phyloP scores from a whole-genome alignment of 2,329 filamentous ascomycete species.

The Neoscytalidium dimidiatum region DNA sequence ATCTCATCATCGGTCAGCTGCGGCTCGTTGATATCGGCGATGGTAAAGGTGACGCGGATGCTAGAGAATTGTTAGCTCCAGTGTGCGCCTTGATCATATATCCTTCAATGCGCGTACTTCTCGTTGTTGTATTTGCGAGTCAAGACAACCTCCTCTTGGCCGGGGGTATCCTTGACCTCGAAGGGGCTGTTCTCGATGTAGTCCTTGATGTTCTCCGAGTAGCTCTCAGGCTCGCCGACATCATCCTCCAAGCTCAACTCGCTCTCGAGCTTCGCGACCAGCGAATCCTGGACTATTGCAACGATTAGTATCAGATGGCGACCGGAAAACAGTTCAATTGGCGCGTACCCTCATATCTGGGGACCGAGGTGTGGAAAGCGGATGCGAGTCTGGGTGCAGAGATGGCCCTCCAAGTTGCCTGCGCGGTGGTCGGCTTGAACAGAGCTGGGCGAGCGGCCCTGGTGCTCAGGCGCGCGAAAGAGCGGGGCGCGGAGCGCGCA shows the following conservation, averaged over 20 bases:
- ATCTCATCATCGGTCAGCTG: constrained; percentile 52
- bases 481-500: constrained; percentile 47
- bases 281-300: constrained; percentile 65
- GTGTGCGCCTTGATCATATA: too few relatives aligned
- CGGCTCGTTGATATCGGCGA: constrained; percentile 71
- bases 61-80: constrained; percentile 40
- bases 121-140: constrained; percentile 84
- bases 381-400: constrained; percentile 36
- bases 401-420: constrained; percentile 36
- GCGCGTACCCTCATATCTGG: constrained; percentile 31
- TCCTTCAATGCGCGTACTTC: constrained; percentile 63
- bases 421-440: constrained; percentile 35
- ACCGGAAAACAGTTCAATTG: constrained; percentile 22
- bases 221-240: constrained; percentile 59
- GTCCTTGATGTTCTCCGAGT: constrained; percentile 78
- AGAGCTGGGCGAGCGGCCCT: constrained; percentile 35
- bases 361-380: constrained; percentile 46
- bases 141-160: constrained; percentile 85
- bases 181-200: constrained; percentile 86
- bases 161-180: constrained; percentile 74
- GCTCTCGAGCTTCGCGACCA: constrained; percentile 80
- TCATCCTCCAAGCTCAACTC: constrained; percentile 63
- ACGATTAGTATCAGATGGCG: neutral
- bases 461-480: constrained; percentile 42
- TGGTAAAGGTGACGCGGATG: constrained; percentile 81